A percentile compares a stretch with the other conserved stretches of the same genome.
phyloP scores from a whole-genome alignment of 2,329 filamentous ascomycete genomes.

The Endoconidiophora laricicola region DNA sequence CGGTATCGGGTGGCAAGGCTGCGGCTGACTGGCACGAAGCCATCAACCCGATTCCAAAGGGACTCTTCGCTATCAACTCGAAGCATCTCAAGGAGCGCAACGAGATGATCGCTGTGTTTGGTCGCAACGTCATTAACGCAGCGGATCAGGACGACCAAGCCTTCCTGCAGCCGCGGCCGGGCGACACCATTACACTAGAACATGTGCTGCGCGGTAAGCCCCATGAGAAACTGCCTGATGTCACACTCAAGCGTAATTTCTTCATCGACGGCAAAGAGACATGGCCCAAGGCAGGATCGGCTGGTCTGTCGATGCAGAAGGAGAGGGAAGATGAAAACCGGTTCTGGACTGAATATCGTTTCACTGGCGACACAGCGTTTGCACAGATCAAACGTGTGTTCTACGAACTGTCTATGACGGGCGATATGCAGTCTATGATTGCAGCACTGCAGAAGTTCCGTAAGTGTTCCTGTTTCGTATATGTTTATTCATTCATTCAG shows the following conservation, averaged over 20 bases:
- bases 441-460: constrained; percentile 39
- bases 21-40: neutral
- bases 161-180: constrained; percentile 20
- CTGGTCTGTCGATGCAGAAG: constrained; percentile 67
- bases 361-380: constrained; percentile 59
- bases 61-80: constrained; percentile 33
- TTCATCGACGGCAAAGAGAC: constrained; percentile 77
- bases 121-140: constrained; percentile 38
- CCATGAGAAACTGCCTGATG: constrained; percentile 48
- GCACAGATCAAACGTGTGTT: constrained; percentile 61
- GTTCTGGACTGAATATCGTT: constrained; percentile 52
- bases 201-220: constrained; percentile 37
- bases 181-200: constrained; percentile 39
- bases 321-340: constrained; percentile 29
- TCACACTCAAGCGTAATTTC: constrained; percentile 59
- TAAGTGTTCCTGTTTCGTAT: constrained; percentile 16
- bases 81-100: constrained; percentile 71
- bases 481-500: neutral
- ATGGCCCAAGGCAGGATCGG: constrained; percentile 66
- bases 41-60: constrained; percentile 5
- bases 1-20: constrained; percentile 9
- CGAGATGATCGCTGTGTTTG: constrained; percentile 61
- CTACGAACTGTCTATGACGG: constrained; percentile 60
- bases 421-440: constrained; percentile 69
- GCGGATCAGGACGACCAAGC: constrained; percentile 32